Base-by-base conservation (phyloP, 2,329 filamentous ascomycete genomes). In the Aspergillus ibericus region DNA sequence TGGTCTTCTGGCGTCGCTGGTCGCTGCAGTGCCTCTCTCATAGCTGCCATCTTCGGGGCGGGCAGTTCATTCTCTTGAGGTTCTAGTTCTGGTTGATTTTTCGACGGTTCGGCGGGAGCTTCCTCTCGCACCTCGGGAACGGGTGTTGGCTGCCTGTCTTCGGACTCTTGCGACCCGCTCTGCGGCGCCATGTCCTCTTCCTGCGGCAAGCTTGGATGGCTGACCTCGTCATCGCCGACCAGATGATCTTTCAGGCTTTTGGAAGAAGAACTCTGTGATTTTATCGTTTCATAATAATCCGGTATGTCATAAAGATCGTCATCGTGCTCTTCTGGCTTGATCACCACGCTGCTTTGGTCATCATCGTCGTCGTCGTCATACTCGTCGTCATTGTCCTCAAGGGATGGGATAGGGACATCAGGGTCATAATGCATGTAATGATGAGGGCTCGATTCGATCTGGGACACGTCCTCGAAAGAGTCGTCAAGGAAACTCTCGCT, bases 401-500 rank as follows among this genome's bases (percentile, higher is more conserved):
- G 88, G 35, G 91, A 96, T 18, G 91, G 93, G 66, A 97, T 91
- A 0, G 93, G 91, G 40, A 95, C 85, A 73, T 98, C 93, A 6
- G 93, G 93, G 71, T 98, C 92, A 59, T 92, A 82, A 32, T 85
- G 78, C 50, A 85, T 79, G 58, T 77, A 82, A n/a, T 79, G 83
- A 59, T 85, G 81, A 12, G 85, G 83, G 64, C 75, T 86, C 2
- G 84, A 86, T 60, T 81, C 83, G 2, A 82, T 79, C n/a, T 80
- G 77, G 1, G 85, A 84, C 2, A 86, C 87, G 3, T 85, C 87
- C 67, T 88, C 85, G 66, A 84, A 83, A 63, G 85, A 88, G 58
- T 87, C 84, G 4, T 87, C 85, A 55, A 86, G 82, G 59, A 80
- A 77, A 57, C 79, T 72, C 74, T 91, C 76, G 89, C 90, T 66